A percentile compares a stretch with the other conserved stretches of the same genome.
Conservation (phyloP, 2,329 filamentous ascomycete genomes). For the Penicillium sp. region DNA sequence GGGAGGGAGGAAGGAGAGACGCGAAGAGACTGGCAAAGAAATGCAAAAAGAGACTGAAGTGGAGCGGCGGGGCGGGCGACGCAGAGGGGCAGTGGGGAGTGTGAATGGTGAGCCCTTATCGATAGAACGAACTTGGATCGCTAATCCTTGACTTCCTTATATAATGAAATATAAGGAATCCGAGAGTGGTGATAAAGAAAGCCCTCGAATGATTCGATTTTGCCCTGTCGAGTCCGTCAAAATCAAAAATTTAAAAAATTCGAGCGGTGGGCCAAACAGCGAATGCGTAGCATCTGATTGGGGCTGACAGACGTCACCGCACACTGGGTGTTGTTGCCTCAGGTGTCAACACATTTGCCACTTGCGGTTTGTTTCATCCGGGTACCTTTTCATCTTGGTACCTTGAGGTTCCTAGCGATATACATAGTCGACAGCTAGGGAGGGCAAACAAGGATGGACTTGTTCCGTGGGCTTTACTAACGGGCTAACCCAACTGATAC, state of each 20-base stretch:
- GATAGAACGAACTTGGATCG: constrained; percentile 29
- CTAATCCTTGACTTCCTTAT: neutral
- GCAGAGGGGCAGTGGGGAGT: constrained; percentile 25
- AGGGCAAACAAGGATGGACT: too few relatives aligned
- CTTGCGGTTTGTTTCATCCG: neutral
- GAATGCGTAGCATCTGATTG: constrained; percentile 21
- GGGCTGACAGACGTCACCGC: constrained; percentile 27
- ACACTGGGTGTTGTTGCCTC: constrained; percentile 1
- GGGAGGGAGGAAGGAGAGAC: constrained; percentile 9
- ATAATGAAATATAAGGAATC: neutral
- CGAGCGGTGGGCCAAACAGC: constrained; percentile 23
- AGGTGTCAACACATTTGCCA: constrained; percentile 8
- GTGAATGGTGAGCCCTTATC: constrained; percentile 39
- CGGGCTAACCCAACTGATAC: too few relatives aligned
- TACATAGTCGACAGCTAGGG: too few relatives aligned
- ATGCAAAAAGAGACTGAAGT: constrained; percentile 25
- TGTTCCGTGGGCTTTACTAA: too few relatives aligned
- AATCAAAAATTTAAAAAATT: constrained; percentile 19
- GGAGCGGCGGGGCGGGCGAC: constrained; percentile 30
- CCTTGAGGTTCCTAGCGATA: neutral
- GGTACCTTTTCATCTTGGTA: neutral
- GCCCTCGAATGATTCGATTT: neutral
- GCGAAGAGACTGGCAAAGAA: constrained; percentile 9
- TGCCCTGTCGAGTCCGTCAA: neutral
- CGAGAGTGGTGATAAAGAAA: neutral